Percentiles rank a stretch among this genome's conserved stretches.
phyloP scores from a whole-genome alignment of 352 stramenopile species.

The Phytophthora cryptogea region DNA sequence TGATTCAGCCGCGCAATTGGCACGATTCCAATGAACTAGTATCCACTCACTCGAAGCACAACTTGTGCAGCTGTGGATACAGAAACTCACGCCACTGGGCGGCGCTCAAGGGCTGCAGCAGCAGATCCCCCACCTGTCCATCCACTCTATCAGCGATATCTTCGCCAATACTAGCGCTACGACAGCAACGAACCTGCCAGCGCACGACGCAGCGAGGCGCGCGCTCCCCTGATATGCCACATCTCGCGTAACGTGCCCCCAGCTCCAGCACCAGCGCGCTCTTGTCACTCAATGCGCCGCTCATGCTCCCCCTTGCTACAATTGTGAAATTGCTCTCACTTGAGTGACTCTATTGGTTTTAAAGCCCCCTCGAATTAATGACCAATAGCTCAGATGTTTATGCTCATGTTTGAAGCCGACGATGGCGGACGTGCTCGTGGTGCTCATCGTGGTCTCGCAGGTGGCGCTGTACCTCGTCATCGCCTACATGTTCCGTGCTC shows the following conservation, averaged over 20 bases:
- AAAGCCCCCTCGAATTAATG: background rate
- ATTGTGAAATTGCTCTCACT: background rate
- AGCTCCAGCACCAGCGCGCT: constrained; percentile 82
- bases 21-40: no score
- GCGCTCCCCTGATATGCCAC: constrained; percentile 76
- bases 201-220: constrained; percentile 63
- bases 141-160: background rate
- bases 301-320: constrained; percentile 19
- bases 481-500: constrained; percentile 34
- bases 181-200: constrained; percentile 56
- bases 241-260: constrained; percentile 67
- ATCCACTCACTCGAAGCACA: constrained; percentile 77
- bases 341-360: constrained; percentile 3
- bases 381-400: constrained; percentile 9
- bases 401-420: constrained; percentile 6
- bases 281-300: constrained; percentile 45
- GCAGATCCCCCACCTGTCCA: constrained; percentile 57
- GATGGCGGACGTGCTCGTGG: constrained; percentile 22
- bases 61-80: constrained; percentile 52
- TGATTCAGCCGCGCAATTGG: background rate
- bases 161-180: background rate
- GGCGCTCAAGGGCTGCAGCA: constrained; percentile 37
- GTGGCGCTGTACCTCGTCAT: constrained; percentile 38
- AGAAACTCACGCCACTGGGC: constrained; percentile 57
- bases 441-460: constrained; percentile 46